phyloP scores from a whole-genome alignment of 1,139 yeast species.

The Blastobotrys apis region DNA sequence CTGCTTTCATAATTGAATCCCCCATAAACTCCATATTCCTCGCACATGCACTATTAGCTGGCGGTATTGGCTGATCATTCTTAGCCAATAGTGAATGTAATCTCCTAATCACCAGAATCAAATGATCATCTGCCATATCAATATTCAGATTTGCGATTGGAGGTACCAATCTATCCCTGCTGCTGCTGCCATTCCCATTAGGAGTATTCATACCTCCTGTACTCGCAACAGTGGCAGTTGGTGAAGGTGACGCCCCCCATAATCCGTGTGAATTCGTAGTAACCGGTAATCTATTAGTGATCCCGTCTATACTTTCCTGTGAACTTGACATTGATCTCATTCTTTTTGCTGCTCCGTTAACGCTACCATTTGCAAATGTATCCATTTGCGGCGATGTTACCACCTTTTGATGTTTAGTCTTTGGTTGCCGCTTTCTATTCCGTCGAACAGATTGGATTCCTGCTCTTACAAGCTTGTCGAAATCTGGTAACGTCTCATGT shows the following conservation, averaged over 20 bases:
- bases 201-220: neutral
- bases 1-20: constrained; percentile 47
- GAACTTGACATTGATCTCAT: constrained; percentile 2
- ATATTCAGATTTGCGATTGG: constrained; percentile 13
- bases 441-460: constrained; percentile 81
- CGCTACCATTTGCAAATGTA: neutral
- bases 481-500: constrained; percentile 55
- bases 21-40: constrained; percentile 53
- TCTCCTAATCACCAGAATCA: constrained; percentile 13
- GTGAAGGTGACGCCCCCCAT: neutral
- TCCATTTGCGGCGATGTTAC: neutral
- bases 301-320: neutral
- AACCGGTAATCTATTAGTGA: neutral
- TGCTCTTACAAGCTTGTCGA: constrained; percentile 85
- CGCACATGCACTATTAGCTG: neutral
- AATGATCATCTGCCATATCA: constrained; percentile 5
- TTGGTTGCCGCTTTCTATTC: constrained; percentile 54
- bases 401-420: constrained; percentile 12
- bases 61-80: constrained; percentile 6
- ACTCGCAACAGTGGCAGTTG: neutral
- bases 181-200: too few relatives aligned
- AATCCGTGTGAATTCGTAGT: neutral
- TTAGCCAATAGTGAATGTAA: constrained; percentile 12
- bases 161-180: constrained; percentile 9
- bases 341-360: neutral